A percentile compares a stretch with the other conserved stretches of the same genome.
phyloP scores from a whole-genome alignment of 257 asterid species.

The Solanum sejunctum region DNA sequence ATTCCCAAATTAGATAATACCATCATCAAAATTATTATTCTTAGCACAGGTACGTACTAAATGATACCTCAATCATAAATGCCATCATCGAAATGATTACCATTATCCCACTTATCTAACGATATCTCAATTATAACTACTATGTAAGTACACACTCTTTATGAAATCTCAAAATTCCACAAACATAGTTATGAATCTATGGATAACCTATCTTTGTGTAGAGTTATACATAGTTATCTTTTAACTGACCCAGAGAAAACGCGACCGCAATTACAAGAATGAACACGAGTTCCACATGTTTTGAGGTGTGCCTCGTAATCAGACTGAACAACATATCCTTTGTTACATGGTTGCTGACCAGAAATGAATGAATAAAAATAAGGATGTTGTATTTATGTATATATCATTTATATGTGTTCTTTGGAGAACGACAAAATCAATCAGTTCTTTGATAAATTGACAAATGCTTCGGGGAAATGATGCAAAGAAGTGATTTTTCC shows the following conservation, averaged over 20 bases:
- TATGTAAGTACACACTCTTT: not conserved
- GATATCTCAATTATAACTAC: not conserved
- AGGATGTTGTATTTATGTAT: slow-evolving; percentile 3
- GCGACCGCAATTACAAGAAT: slow-evolving; percentile 62
- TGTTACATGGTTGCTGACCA: slow-evolving; percentile 20
- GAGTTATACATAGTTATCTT: not conserved
- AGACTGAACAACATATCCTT: slow-evolving; percentile 63
- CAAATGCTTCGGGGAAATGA: slow-evolving; percentile 33
- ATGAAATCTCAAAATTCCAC: not conserved
- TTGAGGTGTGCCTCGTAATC: slow-evolving; percentile 64
- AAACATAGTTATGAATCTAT: not conserved
- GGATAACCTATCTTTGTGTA: not conserved
- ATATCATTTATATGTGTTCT: not conserved
- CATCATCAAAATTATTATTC: not conserved
- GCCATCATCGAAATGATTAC: too few species aligned
- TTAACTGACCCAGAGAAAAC: slow-evolving; percentile 35
- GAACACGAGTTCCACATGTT: slow-evolving; percentile 67
- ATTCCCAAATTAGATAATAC: too few species aligned
- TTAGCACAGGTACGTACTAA: not conserved
- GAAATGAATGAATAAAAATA: slow-evolving; percentile 32
- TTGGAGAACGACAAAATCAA: slow-evolving; percentile 27
- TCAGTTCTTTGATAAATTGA: slow-evolving; percentile 19
- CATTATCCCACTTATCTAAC: fast-evolving
- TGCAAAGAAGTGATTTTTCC: not conserved
- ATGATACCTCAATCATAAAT: too few species aligned